Percentiles rank a stretch among this genome's conserved stretches.
These are phyloP conservation scores for Ceratocystis lukuohia DNA, from an alignment of 2,329 filamentous ascomycete species.

Conservation along the genomic window DNA sequence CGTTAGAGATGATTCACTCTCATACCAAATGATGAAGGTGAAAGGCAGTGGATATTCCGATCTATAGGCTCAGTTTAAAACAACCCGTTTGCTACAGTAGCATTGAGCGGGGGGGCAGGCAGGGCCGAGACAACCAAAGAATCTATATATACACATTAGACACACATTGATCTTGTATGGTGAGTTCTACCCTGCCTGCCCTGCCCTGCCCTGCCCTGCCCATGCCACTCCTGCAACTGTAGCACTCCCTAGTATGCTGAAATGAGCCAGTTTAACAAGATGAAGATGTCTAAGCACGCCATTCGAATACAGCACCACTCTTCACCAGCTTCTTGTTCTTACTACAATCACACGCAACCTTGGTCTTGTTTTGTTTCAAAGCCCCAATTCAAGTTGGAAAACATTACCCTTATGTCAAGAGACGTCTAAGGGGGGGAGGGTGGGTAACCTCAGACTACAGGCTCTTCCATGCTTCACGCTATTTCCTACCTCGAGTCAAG, in stretches of 20 bases:
- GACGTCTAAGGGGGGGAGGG: neutral
- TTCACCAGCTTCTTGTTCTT: neutral
- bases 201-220: neutral
- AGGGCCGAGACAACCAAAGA: neutral
- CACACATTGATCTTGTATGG: neutral
- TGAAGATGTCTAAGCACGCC: too few species aligned
- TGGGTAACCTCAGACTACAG: neutral
- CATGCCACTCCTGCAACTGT: neutral
- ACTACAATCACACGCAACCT: too few species aligned
- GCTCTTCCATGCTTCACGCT: neutral
- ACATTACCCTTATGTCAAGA: neutral
- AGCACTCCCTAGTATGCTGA: too few species aligned
- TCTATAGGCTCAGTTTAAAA: neutral
- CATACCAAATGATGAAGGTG: neutral
- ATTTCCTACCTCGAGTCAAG: neutral
- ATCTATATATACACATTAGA: neutral
- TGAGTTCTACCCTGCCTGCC: neutral
- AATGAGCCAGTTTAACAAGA: too few species aligned
- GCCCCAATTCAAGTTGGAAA: neutral
- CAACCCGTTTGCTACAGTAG: conserved; percentile 3
- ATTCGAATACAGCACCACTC: neutral
- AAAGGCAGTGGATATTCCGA: neutral
- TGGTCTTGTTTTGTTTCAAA: neutral
- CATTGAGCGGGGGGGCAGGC: neutral
- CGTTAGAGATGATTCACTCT: too few species aligned